These are phyloP conservation scores for Neurospora hispaniola DNA, from an alignment of 495 filamentous ascomycete species.

Conservation along the genomic window DNA sequence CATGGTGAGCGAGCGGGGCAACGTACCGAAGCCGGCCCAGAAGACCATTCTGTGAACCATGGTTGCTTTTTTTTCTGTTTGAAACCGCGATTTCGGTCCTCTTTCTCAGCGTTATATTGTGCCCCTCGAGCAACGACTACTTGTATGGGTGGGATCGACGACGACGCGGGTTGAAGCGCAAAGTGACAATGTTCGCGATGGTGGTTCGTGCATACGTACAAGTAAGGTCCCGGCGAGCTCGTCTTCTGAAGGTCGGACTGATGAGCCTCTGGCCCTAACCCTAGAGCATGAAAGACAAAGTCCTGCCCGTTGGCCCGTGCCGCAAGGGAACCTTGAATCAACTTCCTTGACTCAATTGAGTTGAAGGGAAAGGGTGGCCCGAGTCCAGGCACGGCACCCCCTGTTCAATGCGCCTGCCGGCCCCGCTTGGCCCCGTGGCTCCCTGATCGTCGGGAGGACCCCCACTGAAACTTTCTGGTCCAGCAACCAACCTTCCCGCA, in stretches of 20 bases:
- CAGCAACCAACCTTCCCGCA: not conserved
- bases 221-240: not conserved
- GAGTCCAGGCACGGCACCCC: not conserved
- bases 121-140: not conserved
- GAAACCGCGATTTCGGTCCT: not conserved
- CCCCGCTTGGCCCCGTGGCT: not conserved
- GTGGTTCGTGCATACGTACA: not conserved
- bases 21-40: slow-evolving; percentile 93
- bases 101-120: not conserved
- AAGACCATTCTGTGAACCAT: slow-evolving; percentile 73
- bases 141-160: not conserved
- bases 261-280: not conserved
- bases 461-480: not conserved
- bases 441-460: not conserved
- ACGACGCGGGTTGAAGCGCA: not conserved
- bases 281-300: not conserved
- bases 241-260: not conserved
- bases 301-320: not conserved
- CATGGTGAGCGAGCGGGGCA: slow-evolving; percentile 8
- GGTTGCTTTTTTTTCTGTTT: slow-evolving; percentile 11
- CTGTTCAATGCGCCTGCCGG: not conserved
- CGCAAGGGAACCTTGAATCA: not conserved
- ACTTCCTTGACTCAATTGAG: not conserved
- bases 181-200: not conserved
- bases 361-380: not conserved